phyloP scores from a whole-genome alignment of 192 early-diverging fungal species.

The Backusella luteola region DNA sequence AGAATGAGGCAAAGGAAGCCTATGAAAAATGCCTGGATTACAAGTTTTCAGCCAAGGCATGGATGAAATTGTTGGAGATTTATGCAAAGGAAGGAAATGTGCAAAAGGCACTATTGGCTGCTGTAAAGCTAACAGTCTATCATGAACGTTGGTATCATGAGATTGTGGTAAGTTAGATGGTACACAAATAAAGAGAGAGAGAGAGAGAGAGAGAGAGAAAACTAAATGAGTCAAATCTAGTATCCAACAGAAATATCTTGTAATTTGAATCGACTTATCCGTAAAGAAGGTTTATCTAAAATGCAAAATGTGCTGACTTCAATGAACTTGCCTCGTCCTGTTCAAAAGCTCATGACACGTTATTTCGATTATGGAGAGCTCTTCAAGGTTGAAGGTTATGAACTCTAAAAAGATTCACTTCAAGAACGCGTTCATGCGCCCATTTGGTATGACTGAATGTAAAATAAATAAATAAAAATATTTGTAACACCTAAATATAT shows the following conservation, averaged over 20 bases:
- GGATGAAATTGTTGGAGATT: conserved; percentile 79
- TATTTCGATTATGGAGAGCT: conserved; percentile 68
- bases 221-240: conserved; percentile 27
- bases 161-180: conserved; percentile 60
- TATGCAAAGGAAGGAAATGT: conserved; percentile 82
- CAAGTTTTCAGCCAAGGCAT: conserved; percentile 90
- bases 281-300: conserved; percentile 86
- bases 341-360: conserved; percentile 72
- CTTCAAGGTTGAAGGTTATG: conserved; percentile 70
- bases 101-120: conserved; percentile 73
- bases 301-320: conserved; percentile 88
- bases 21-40: conserved; percentile 85
- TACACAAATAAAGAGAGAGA: background rate
- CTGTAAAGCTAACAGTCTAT: conserved; percentile 80
- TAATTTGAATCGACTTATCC: conserved; percentile 83
- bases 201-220: background rate
- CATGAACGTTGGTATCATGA: conserved; percentile 92
- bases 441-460: too few species aligned
- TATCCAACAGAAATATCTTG: conserved; percentile 89
- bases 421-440: too few species aligned
- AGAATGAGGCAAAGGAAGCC: conserved; percentile 90
- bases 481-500: too few species aligned
- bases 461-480: too few species aligned
- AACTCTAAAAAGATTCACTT: conserved; percentile 44
- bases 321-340: conserved; percentile 79